Base-by-base conservation (phyloP, 345 rosid genomes). In the Durio zibethinus region DNA sequence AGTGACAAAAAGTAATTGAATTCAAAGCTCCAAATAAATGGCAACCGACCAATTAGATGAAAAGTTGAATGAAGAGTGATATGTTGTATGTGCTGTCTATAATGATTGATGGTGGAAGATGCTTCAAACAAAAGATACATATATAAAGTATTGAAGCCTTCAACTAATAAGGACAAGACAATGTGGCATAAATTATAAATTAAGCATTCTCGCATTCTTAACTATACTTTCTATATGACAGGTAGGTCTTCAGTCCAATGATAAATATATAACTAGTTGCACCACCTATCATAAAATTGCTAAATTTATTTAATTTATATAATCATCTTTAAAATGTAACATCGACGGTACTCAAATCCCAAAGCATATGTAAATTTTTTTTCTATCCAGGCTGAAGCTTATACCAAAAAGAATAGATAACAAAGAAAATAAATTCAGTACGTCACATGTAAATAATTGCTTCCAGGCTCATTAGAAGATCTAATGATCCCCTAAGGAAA, bases 101-200 rank as follows among this genome's bases (percentile, higher is more conserved):
- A 5, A 72, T 72, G 75, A 72, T 52, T 23, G 75, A 50, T 66
- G 27, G 16, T 71, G 1, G 60, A 50, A 18, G 74, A 71, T 50
- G 75, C 75, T 72, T 72, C 45, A 31, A 71, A 71, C 18, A 33
- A 33, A 47, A 47, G 59, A 70, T 47, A 47, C 35, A 0, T 23
- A 23, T 5, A 12, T 60, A 25, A 9, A 59, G 63, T 59, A 15
- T 33, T 20, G 69, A 60, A 12, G 64, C 18, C 18, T 64, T 36
- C 3, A 18, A 8, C 25, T 20, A 8, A 64, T 45, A 64, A 20
- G 1, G 69, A 64, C 69, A 35, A 8, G 0, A 63, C 45, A 63
- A 4, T 25, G 21, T 23, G 45, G 23, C 69, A 20, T 35, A 18
- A 31, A 35, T 64, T 35, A 35, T 35, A 64, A 63, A 27, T 6